A percentile compares a stretch with the other conserved stretches of the same genome.
These are phyloP conservation scores for Picochlorum sp. DNA, from an alignment of 139 green algal species.

Conservation along the genomic window DNA sequence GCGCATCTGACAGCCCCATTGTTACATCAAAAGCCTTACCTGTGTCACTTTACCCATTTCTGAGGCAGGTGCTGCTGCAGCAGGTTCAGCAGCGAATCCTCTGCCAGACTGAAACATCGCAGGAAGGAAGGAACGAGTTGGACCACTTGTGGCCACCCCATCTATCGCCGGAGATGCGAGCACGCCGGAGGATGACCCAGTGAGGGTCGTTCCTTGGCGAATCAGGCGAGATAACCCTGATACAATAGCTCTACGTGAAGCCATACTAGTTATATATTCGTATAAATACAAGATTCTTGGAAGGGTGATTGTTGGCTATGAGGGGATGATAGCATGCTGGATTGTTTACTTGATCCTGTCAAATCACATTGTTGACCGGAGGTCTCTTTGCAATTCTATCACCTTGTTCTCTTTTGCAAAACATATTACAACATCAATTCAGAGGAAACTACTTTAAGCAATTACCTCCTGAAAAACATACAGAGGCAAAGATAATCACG, in stretches of 20 bases:
- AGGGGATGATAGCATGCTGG: too few relatives aligned
- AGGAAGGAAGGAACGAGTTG: neutral
- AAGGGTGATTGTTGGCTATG: too few relatives aligned
- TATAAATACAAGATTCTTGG: too few relatives aligned
- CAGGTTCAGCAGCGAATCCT: slow-evolving; percentile 9
- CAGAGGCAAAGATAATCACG: slow-evolving; percentile 73
- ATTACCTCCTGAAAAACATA: slow-evolving; percentile 66
- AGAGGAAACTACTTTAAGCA: slow-evolving; percentile 34
- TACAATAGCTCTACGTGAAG: slow-evolving; percentile 9
- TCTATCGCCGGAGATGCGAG: neutral
- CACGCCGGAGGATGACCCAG: neutral
- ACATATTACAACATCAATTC: neutral
- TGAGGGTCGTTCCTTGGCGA: slow-evolving; percentile 8
- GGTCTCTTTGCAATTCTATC: too few relatives aligned
- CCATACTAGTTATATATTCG: slow-evolving; percentile 4
- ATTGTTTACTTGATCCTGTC: too few relatives aligned
- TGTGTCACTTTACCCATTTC: slow-evolving; percentile 11
- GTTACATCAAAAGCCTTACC: slow-evolving; percentile 8
- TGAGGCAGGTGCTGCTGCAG: neutral
- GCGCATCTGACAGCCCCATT: neutral
- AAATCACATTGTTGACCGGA: too few relatives aligned
- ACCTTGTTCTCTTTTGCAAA: too few relatives aligned
- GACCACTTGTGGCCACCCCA: neutral
- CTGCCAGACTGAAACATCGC: neutral
- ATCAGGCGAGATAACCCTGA: slow-evolving; percentile 6